Percentiles rank a stretch among this genome's conserved stretches.
phyloP scores from a whole-genome alignment of 306 rosid genomes.

The Mucuna pruriens region DNA sequence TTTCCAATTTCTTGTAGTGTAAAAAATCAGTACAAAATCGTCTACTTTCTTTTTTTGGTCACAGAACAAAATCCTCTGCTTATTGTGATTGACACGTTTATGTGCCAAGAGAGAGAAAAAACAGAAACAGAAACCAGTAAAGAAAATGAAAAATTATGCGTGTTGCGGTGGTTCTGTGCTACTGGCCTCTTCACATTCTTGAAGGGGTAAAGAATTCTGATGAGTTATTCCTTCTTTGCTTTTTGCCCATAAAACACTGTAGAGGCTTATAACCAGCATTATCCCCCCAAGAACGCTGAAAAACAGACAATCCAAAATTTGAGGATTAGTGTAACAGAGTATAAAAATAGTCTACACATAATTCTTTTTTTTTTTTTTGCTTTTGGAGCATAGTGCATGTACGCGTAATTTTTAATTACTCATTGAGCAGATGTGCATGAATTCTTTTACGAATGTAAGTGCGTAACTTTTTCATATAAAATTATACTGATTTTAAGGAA shows the following conservation, averaged over 20 bases:
- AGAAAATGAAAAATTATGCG: neutral
- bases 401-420: neutral
- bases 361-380: neutral
- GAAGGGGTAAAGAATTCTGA: constrained; percentile 33
- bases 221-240: constrained; percentile 32
- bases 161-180: neutral
- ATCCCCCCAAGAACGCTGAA: constrained; percentile 54
- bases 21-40: neutral
- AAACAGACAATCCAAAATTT: neutral
- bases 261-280: constrained; percentile 50
- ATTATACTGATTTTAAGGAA: neutral
- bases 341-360: neutral
- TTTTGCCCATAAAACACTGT: constrained; percentile 56
- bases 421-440: neutral
- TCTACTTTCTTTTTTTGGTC: too few relatives aligned
- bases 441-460: neutral
- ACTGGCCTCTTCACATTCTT: constrained; percentile 30
- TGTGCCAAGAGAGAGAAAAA: neutral
- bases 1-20: neutral
- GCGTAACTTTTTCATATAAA: neutral
- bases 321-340: neutral
- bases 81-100: neutral
- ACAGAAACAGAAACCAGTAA: neutral
- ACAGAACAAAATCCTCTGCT: neutral
- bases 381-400: neutral